Evolutionary conservation across 2,329 filamentous ascomycete genomes (phyloP).

Genomic region (Colletotrichum melonis): DNA sequence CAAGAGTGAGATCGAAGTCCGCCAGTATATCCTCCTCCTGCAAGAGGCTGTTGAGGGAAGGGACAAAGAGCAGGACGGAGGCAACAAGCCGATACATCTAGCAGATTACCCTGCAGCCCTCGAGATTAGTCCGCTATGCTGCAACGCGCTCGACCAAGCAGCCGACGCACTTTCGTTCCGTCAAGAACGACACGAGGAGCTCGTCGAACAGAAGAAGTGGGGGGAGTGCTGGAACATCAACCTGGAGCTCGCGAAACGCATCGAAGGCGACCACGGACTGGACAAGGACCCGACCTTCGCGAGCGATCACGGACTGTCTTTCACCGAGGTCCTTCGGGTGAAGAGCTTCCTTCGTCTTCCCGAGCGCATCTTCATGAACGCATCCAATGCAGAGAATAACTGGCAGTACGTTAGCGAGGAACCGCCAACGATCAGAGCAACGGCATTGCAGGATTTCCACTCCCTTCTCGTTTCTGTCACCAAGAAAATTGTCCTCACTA

Average conservation of each 20-base stretch:
- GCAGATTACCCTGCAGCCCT: conserved; percentile 76
- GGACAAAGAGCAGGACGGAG: conserved; percentile 44
- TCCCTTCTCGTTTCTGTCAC: conserved; percentile 75
- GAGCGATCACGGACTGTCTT: conserved; percentile 51
- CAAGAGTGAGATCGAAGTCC: conserved; percentile 81
- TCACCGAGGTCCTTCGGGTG: conserved; percentile 68
- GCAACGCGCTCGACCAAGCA: conserved; percentile 72
- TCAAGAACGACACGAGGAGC: conserved; percentile 73
- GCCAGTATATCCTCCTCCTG: conserved; percentile 75
- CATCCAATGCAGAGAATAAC: conserved; percentile 68
- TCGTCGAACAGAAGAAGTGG: conserved; percentile 69
- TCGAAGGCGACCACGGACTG: conserved; percentile 33
- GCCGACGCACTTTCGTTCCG: conserved; percentile 74
- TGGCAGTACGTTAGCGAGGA: conserved; percentile 73
- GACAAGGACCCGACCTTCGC: conserved; percentile 21
- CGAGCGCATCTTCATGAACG: conserved; percentile 81
- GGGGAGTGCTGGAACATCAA: conserved; percentile 75
- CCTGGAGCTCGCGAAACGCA: conserved; percentile 44
- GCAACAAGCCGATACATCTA: conserved; percentile 51
- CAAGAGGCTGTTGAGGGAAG: conserved; percentile 58
- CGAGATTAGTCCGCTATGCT: conserved; percentile 77
- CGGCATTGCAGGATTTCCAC: conserved; percentile 81
- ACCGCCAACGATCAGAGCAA: conserved; percentile 77
- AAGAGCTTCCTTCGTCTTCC: conserved; percentile 73
- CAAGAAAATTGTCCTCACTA: conserved; percentile 75